phyloP scores from a whole-genome alignment of 192 early-diverging fungal genomes.

The Entomortierella chlamydospora region DNA sequence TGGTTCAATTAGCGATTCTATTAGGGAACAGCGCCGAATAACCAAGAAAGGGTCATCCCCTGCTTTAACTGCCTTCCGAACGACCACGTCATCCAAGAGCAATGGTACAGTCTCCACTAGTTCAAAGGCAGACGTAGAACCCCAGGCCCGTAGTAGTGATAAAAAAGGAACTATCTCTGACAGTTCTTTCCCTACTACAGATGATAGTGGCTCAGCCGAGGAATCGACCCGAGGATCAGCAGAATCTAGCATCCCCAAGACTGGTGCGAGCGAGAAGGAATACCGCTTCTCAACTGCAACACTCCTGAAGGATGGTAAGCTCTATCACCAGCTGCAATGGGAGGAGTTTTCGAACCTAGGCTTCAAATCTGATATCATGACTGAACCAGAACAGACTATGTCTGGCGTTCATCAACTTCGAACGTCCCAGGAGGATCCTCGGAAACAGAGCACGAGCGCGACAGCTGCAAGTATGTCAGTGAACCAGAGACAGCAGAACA shows the following conservation, averaged over 20 bases:
- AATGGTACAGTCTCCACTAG: slow-evolving; percentile 8
- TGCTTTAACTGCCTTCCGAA: slow-evolving; percentile 1
- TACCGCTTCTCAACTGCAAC: slow-evolving; percentile 47
- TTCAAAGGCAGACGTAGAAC: neutral
- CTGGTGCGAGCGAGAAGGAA: slow-evolving; percentile 20
- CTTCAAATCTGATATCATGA: slow-evolving; percentile 39
- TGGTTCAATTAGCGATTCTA: slow-evolving; percentile 2
- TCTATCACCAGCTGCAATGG: slow-evolving; percentile 52
- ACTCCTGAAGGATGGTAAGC: slow-evolving; percentile 56
- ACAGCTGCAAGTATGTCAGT: no score
- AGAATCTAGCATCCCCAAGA: slow-evolving; percentile 19
- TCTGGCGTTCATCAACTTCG: slow-evolving; percentile 18
- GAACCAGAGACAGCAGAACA: neutral
- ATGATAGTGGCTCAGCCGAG: slow-evolving; percentile 2
- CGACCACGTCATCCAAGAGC: slow-evolving; percentile 4
- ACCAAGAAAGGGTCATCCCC: slow-evolving; percentile 18
- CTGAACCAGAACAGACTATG: slow-evolving; percentile 28
- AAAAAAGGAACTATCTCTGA: slow-evolving; percentile 8
- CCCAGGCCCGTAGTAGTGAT: neutral
- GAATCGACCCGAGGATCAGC: slow-evolving; percentile 1
- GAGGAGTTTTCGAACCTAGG: slow-evolving; percentile 49
- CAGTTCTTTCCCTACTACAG: slow-evolving; percentile 20
- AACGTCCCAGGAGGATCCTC: slow-evolving; percentile 34
- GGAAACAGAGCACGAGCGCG: no score
- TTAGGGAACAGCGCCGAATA: slow-evolving; percentile 29